Conservation (phyloP, 1,139 yeast genomes). For the Yamadazyma buinensis region DNA sequence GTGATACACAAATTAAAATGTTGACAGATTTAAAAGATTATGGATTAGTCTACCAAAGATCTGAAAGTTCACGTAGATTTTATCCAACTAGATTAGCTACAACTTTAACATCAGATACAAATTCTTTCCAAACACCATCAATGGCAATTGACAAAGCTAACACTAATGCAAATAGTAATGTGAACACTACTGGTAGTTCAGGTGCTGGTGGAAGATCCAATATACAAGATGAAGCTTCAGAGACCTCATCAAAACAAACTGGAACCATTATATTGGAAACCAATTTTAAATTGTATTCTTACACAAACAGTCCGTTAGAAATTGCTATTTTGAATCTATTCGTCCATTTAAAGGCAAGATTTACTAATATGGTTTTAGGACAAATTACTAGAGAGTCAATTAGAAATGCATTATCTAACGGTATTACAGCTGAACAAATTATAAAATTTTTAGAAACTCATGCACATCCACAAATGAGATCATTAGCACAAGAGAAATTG, state of each 20-base stretch:
- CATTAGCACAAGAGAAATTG: constrained; percentile 62
- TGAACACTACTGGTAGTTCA: too few species aligned
- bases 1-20: constrained; percentile 82
- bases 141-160: constrained; percentile 40
- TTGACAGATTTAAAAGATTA: constrained; percentile 86
- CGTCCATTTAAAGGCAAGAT: constrained; percentile 79
- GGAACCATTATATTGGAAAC: constrained; percentile 90
- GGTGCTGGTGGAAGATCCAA: too few species aligned
- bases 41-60: constrained; percentile 82
- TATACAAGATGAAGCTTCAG: constrained; percentile 8
- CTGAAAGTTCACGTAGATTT: constrained; percentile 58
- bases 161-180: constrained; percentile 3
- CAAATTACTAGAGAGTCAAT: constrained; percentile 90
- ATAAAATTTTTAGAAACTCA: constrained; percentile 85
- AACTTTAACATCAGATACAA: constrained; percentile 81
- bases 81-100: constrained; percentile 93
- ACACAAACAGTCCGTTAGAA: constrained; percentile 92
- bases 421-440: constrained; percentile 94
- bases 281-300: constrained; percentile 88
- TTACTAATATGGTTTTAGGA: constrained; percentile 90
- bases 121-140: constrained; percentile 65
- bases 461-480: constrained; percentile 90
- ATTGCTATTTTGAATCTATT: constrained; percentile 88
- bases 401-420: constrained; percentile 76
- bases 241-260: constrained; percentile 19